Evolutionary conservation across 352 stramenopile genomes (phyloP).

Genomic region (Pythium guiyangense): DNA sequence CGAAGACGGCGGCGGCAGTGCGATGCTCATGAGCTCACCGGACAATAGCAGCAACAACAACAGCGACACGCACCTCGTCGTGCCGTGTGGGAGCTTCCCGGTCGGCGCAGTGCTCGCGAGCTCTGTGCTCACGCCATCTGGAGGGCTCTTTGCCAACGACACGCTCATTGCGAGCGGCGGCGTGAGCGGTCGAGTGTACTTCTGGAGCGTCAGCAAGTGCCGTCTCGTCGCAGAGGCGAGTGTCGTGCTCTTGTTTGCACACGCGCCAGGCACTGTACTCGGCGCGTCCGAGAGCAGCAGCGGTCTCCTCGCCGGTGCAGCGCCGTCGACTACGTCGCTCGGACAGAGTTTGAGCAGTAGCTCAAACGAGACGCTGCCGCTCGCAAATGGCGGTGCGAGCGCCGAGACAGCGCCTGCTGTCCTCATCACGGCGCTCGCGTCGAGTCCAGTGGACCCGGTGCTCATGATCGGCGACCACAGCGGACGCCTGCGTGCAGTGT

Average conservation of each 20-base stretch:
- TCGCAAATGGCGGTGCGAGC: background rate
- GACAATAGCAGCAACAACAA: constrained; percentile 3
- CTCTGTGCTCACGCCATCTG: constrained; percentile 48
- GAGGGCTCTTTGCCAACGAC: constrained; percentile 38
- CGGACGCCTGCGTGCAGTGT: constrained; percentile 53
- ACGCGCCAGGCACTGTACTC: constrained; percentile 1
- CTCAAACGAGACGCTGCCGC: constrained; percentile 1
- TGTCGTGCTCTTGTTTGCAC: constrained; percentile 34
- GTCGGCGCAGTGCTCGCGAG: constrained; percentile 39
- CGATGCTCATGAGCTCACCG: background rate
- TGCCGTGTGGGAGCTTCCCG: constrained; percentile 44
- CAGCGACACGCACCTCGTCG: constrained; percentile 28
- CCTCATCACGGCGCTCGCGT: constrained; percentile 42
- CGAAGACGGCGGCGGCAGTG: constrained; percentile 21
- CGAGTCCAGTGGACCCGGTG: constrained; percentile 45
- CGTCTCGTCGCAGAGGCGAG: constrained; percentile 31
- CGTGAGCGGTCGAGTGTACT: constrained; percentile 30
- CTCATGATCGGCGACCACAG: constrained; percentile 55
- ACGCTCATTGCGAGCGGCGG: constrained; percentile 52
- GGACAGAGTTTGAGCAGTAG: constrained; percentile 2
- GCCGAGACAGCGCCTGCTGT: constrained; percentile 10
- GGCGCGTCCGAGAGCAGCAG: background rate
- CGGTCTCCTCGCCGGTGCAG: background rate
- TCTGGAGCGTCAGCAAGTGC: constrained; percentile 54
- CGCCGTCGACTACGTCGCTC: background rate